These are phyloP conservation scores for Penicillium malachiteum DNA, from an alignment of 495 filamentous ascomycete species.

Conservation along the genomic window DNA sequence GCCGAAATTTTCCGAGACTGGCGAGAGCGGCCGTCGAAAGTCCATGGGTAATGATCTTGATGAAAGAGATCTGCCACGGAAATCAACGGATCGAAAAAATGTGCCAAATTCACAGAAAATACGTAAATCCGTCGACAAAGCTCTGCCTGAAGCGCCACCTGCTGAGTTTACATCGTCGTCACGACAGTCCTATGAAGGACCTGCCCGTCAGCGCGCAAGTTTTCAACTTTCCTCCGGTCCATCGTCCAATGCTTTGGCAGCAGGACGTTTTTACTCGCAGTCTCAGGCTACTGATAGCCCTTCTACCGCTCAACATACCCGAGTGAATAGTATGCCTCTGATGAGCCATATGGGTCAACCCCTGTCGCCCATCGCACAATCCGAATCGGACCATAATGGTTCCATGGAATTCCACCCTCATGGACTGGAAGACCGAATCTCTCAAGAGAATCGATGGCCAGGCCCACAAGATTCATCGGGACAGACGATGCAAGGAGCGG, in stretches of 20 bases:
- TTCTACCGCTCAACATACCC: slow-evolving; percentile 5
- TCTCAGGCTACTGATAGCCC: slow-evolving; percentile 8
- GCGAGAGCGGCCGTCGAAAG: background rate
- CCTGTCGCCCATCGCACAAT: slow-evolving; percentile 13
- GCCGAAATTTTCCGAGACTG: slow-evolving; percentile 3
- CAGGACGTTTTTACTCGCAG: slow-evolving; percentile 24
- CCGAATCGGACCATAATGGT: slow-evolving; percentile 4
- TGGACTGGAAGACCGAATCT: background rate
- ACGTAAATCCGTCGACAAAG: background rate
- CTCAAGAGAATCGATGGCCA: background rate
- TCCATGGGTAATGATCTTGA: background rate
- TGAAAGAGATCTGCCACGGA: slow-evolving; percentile 5
- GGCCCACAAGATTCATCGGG: background rate
- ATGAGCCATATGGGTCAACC: slow-evolving; percentile 2
- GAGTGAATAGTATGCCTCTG: slow-evolving; percentile 16
- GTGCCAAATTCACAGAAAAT: background rate
- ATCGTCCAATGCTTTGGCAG: slow-evolving; percentile 7
- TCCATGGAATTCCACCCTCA: background rate
- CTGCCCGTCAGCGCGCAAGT: slow-evolving; percentile 12
- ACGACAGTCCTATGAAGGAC: slow-evolving; percentile 1
- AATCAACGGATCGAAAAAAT: background rate
- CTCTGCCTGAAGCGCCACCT: background rate
- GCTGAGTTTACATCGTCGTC: background rate
- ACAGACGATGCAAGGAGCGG: background rate
- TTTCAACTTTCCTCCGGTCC: slow-evolving; percentile 9